phyloP scores from a whole-genome alignment of 345 rosid genomes.

The Ceriops zippeliana region DNA sequence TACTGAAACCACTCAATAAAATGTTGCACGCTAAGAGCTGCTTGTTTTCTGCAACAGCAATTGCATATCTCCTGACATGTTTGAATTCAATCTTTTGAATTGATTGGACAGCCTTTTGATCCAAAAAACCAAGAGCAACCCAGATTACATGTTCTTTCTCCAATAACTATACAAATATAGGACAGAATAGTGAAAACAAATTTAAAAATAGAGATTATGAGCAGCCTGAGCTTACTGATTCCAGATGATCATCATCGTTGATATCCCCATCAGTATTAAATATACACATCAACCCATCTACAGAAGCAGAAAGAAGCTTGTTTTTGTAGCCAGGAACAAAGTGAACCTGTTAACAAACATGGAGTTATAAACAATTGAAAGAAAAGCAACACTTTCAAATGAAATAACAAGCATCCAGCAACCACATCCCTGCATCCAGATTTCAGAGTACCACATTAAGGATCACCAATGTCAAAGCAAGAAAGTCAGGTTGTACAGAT shows the following conservation, averaged over 20 bases:
- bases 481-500: neutral
- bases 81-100: no score
- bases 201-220: neutral
- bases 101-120: no score
- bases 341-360: slow-evolving; percentile 48
- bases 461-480: neutral
- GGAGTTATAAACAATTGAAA: neutral
- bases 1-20: no score
- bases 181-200: neutral
- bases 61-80: no score
- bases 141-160: no score
- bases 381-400: neutral
- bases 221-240: slow-evolving; percentile 56
- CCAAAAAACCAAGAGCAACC: no score
- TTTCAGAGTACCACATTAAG: neutral
- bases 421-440: neutral
- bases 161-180: no score
- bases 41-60: no score
- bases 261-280: slow-evolving; percentile 74
- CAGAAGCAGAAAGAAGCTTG: slow-evolving; percentile 86
- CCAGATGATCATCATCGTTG: slow-evolving; percentile 85
- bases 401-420: neutral
- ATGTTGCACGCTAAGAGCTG: no score
- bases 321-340: slow-evolving; percentile 60
- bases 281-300: slow-evolving; percentile 83